A percentile compares a stretch with the other conserved stretches of the same genome.
These are phyloP conservation scores for Chimonanthus salicifolius DNA, from an alignment of 164 flowering plant species.

Conservation along the genomic window DNA sequence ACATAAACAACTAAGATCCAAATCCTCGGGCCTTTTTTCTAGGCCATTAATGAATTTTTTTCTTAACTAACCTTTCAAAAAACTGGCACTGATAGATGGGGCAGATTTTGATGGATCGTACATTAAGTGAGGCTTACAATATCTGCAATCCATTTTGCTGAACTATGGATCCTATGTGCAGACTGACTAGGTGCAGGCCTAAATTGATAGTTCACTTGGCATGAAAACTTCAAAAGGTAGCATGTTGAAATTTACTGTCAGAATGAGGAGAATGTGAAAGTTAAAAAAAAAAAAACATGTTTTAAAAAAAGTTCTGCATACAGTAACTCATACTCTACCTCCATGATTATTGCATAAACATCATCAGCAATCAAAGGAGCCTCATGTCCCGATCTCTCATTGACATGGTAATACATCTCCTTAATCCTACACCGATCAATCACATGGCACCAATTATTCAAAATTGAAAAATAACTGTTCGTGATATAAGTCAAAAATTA, in stretches of 20 bases:
- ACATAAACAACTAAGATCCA: background rate
- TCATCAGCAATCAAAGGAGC: constrained; percentile 93
- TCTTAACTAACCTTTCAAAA: background rate
- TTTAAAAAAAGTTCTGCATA: background rate
- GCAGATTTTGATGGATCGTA: background rate
- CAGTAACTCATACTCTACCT: constrained; percentile 33
- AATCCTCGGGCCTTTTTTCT: background rate
- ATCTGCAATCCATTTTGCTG: background rate
- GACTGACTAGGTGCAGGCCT: background rate
- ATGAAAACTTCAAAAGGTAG: too few relatives aligned
- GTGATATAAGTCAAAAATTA: background rate
- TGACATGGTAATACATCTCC: constrained; percentile 70
- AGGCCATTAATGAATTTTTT: background rate
- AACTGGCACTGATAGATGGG: background rate
- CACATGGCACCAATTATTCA: background rate
- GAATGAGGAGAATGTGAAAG: background rate
- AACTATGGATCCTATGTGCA: background rate
- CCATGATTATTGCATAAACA: constrained; percentile 89
- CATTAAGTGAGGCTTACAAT: background rate
- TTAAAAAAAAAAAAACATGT: background rate
- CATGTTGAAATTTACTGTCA: background rate
- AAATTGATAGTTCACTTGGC: too few relatives aligned
- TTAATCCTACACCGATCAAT: constrained; percentile 52
- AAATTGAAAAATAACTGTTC: background rate
- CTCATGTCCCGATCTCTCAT: constrained; percentile 68